Conservation (phyloP, 805 yeast species). For the Ogataea paraovalis region DNA sequence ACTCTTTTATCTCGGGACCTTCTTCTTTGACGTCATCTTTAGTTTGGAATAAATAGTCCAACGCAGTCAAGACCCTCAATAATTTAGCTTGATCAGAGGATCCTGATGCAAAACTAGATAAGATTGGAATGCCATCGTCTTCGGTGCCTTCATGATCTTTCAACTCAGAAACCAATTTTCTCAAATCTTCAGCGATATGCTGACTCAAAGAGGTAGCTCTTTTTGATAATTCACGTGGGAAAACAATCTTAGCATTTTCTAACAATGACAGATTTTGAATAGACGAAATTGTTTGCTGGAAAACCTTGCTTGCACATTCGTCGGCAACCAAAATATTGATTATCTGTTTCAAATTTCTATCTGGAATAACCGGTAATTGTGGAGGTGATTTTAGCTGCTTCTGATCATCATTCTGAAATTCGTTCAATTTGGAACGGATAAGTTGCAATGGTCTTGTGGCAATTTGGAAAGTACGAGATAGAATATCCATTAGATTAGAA, state of each 20-base stretch:
- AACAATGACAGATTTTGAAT: constrained; percentile 72
- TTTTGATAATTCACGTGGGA: constrained; percentile 63
- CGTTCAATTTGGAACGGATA: constrained; percentile 39
- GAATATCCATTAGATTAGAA: constrained; percentile 67
- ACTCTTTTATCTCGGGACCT: constrained; percentile 39
- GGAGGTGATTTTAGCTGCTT: constrained; percentile 18
- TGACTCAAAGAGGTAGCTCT: constrained; percentile 60
- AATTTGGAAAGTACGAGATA: constrained; percentile 71
- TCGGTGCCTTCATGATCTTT: constrained; percentile 31
- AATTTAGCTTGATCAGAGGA: constrained; percentile 86
- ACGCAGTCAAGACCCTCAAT: constrained; percentile 79
- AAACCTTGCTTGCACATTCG: constrained; percentile 81
- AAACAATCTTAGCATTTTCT: constrained; percentile 56
- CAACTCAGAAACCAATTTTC: constrained; percentile 44
- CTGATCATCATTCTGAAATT: constrained; percentile 27
- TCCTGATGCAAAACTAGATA: constrained; percentile 69
- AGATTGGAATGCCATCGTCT: constrained; percentile 43
- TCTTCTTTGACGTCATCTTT: constrained; percentile 28
- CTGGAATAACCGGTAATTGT: constrained; percentile 62
- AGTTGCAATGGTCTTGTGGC: constrained; percentile 69
- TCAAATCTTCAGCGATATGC: constrained; percentile 51
- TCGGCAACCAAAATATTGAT: constrained; percentile 69
- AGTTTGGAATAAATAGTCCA: constrained; percentile 71
- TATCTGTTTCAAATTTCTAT: constrained; percentile 54
- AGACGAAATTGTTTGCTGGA: constrained; percentile 76